Evolutionary conservation across 202 grass and related monocot genomes (phyloP), one percentile per base, ranked within the genome.

Genomic region (Setaria italica): DNA sequence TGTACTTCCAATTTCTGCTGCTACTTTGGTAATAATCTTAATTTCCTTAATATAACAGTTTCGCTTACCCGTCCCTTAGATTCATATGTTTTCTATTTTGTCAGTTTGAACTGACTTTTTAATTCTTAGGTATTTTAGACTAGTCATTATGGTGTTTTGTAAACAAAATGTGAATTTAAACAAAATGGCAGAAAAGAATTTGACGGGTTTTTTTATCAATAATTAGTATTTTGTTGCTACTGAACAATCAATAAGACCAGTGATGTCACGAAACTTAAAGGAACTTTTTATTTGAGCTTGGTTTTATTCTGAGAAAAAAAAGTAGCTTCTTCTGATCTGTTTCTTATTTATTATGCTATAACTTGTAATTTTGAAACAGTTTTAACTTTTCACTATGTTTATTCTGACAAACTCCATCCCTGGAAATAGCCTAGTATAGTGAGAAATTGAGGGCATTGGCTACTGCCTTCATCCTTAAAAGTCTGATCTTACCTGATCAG

Each of bases 361-460:
- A 1, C 14, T 42, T 80, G 37, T 76, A 35, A 41, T 70, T 76
- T 30, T 34, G 14, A 3, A 62, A 54, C 39, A 65, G 12, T 3
- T 42, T 84, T 79, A 67, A 65, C 17, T 56, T 84, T 70, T 14
- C 77, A 55, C 46, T 32, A 7, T 72, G 58, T 48, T 29, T 84
- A 41, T 81, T 35, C 4, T 35, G n/a, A 43, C 20, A n/a, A 60
- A 64, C 7, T 37, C 56, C 50, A 76, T 67, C 67, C 70, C 51
- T 58, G 4, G 21, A 67, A 72, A 41, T 41, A 41, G 39, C 39
- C 17, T 57, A 78, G 4, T 55, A 77, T n/a, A 69, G 29, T 34
- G 35, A 71, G 11, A 71, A 48, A 71, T 48, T 47, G 39, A 54
- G 17, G 10, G 34, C 29, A 63, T 62, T 33, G 19, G 46, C 6